Evolutionary conservation across 2,329 filamentous ascomycete species (phyloP), one percentile per base, ranked within the genome.

Genomic region (Cladosporium sp.): DNA sequence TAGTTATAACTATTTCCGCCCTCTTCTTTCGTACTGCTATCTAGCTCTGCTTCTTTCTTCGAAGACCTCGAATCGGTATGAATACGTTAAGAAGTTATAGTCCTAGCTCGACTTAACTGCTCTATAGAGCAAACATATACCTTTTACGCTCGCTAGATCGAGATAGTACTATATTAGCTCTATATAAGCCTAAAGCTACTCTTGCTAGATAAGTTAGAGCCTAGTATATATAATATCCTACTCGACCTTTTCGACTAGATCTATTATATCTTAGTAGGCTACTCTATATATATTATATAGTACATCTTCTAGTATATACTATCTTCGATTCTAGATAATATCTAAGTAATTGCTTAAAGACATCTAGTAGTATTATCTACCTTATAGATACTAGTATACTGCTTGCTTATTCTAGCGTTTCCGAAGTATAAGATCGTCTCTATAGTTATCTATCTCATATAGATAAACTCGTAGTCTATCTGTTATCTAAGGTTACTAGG

Each of bases 261-360:
- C 26, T 30, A 52, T 52, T 10, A 32, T 14, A 26, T 52, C 49
- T 52, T 52, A 15, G 26, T 52, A 18, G 15, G 49, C 49, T 15
- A 30, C 49, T 8, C 26, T 18, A 52, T 15, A 52, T 18, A 52
- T 18, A 52, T 60, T 44, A n/a, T 24, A 65, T 12, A 30, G 38
- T 12, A 61, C 34, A 30, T 65, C 64, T 44, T 65, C 64, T n/a
- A n/a, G n/a, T 24, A 65, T 65, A n/a, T 24, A 65, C 57, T 21
- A 65, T 41, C 64, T 28, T 60, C 64, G 64, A 62, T 65, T 4
- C 10, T 30, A 7, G 28, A 18, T n/a, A 15, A 32, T 30, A 28
- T 65, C 57, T 7, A 65, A 49, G 32, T 61, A 36, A 28, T 65
- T 28, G 28, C 24, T 65, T 21, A 65, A 26, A 4, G 57, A 61